Evolutionary conservation across 768 basidiomycete genomes (phyloP), one percentile per base, ranked within the genome.

Genomic region (Clitopilus passeckerianus): DNA sequence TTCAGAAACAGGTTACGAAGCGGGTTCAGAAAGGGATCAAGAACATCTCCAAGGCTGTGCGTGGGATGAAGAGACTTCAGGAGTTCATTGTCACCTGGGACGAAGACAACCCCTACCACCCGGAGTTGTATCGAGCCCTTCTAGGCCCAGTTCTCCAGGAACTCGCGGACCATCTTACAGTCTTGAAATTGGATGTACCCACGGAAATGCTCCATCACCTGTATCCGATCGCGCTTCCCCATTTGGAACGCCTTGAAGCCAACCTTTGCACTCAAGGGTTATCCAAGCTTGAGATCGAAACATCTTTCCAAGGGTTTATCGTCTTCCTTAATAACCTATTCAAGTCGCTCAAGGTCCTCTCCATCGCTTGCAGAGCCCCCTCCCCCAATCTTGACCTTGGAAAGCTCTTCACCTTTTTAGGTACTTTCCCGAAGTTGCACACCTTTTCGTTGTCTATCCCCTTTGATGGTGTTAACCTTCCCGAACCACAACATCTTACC

Each of bases 261-360:
- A 66, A 69, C 20, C 64, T 81, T 27, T 71, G 70, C 58, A 77
- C 78, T 1, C 70, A 67, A 16, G 53, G 64, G 6, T 62, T 72
- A 10, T 53, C 66, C 16, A 56, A 59, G 34, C 57, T 59, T 5
- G 66, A 77, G n/a, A 74, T 80, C 55, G 63, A 71, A 41, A 56
- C 71, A 16, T 63, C 65, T 5, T 70, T 81, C 34, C 75, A 80
- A 33, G 75, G 70, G 8, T 75, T 81, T 30, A 65, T 70, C n/a
- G 74, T 80, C 22, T 81, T 82, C 60, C 59, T 81, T 57, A 74
- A 80, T 68, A 77, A 75, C 56, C 68, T 77, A 53, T 72, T 70
- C 59, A 67, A 69, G 18, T 67, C 74, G n/a, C 68, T 82, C 37
- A 65, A 66, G 53, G 72, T 72, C 1, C 60, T 82, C 1, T 71